Evolutionary conservation across 495 filamentous ascomycete genomes (phyloP).

Genomic region (Glonium stellatum): DNA sequence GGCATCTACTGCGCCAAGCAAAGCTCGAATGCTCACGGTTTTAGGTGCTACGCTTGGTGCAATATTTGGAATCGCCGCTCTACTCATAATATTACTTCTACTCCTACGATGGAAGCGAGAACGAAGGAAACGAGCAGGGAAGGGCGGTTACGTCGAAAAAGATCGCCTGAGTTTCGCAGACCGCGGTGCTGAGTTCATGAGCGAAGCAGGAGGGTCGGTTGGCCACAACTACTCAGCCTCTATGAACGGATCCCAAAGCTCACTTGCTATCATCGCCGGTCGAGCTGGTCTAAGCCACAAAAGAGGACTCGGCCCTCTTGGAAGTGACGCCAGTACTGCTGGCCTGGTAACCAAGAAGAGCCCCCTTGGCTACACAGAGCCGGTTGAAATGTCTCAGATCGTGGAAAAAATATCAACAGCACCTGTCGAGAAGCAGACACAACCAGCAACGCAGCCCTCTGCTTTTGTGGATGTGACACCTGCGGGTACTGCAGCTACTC

Average conservation of each 20-base stretch:
- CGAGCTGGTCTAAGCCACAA: conserved; percentile 33
- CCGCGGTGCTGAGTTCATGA: conserved; percentile 53
- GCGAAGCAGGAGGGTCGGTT: conserved; percentile 42
- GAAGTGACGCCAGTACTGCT: conserved; percentile 35
- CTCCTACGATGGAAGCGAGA: conserved; percentile 56
- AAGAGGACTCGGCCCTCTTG: conserved; percentile 27
- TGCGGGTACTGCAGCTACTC: conserved; percentile 18
- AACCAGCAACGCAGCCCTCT: conserved; percentile 3
- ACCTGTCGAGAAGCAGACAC: conserved; percentile 4
- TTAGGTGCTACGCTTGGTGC: conserved; percentile 75
- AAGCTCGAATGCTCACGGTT: conserved; percentile 48
- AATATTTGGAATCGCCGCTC: conserved; percentile 60
- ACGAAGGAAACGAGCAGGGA: conserved; percentile 47
- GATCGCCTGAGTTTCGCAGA: conserved; percentile 59
- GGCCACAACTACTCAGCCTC: conserved; percentile 40
- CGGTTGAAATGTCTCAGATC: conserved; percentile 34
- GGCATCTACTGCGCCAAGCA: conserved; percentile 28
- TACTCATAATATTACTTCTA: conserved; percentile 63
- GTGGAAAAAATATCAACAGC: conserved; percentile 17
- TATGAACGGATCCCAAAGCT: conserved; percentile 32
- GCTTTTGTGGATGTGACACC: conserved; percentile 7
- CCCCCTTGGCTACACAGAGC: conserved; percentile 27
- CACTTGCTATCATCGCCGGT: conserved; percentile 40
- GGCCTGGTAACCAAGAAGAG: conserved; percentile 31
- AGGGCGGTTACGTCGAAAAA: conserved; percentile 46